Evolutionary conservation across 768 basidiomycete genomes (phyloP).

Genomic region (Coprinopsis sp.): DNA sequence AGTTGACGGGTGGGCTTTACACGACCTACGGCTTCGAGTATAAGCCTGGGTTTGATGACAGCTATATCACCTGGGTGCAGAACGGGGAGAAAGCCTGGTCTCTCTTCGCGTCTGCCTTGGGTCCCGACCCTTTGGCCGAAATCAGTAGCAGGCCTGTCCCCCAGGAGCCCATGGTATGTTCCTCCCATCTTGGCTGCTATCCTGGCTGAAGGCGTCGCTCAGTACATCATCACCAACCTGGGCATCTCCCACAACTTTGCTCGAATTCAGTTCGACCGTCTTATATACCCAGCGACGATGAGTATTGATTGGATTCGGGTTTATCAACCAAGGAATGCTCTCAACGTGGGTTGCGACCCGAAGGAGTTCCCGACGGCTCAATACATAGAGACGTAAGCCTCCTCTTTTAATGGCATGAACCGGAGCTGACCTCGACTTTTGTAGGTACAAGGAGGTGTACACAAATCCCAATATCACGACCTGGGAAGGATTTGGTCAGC

Average conservation of each 20-base stretch:
- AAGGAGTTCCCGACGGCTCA: constrained; percentile 60
- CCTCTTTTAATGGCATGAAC: neutral
- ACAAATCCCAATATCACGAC: constrained; percentile 37
- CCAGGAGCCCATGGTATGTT: constrained; percentile 62
- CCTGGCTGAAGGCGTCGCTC: neutral
- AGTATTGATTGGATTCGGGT: constrained; percentile 79
- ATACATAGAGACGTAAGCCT: constrained; percentile 66
- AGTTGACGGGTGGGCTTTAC: constrained; percentile 30
- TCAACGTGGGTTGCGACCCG: constrained; percentile 68
- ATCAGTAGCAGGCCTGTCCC: constrained; percentile 55
- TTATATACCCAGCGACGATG: constrained; percentile 57
- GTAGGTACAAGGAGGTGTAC: constrained; percentile 34
- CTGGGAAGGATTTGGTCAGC: constrained; percentile 31
- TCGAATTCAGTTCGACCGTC: constrained; percentile 49
- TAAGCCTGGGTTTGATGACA: constrained; percentile 37
- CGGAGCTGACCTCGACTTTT: neutral
- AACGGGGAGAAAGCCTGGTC: constrained; percentile 64
- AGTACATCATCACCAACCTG: constrained; percentile 68
- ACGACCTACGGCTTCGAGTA: constrained; percentile 48
- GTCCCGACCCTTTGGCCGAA: constrained; percentile 42
- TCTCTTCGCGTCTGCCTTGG: constrained; percentile 50
- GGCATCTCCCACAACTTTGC: constrained; percentile 69
- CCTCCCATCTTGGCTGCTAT: constrained; percentile 22
- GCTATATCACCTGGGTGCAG: constrained; percentile 74
- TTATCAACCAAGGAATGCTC: constrained; percentile 45